These are phyloP conservation scores for Lachnum nothofagi DNA, from an alignment of 2,329 filamentous ascomycete genomes.

Conservation along the genomic window DNA sequence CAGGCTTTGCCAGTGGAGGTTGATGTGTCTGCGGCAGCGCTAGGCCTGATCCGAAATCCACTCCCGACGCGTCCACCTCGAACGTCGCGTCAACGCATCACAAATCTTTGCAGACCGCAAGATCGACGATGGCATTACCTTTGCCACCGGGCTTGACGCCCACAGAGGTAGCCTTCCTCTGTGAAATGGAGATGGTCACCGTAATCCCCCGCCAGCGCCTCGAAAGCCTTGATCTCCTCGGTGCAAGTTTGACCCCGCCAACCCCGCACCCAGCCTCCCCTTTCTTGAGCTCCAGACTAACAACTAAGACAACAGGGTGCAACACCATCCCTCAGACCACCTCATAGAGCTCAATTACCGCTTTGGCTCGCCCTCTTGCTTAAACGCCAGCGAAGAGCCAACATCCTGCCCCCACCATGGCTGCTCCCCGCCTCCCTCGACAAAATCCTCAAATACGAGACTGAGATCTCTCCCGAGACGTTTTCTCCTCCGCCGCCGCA, in stretches of 20 bases:
- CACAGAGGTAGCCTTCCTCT: slow-evolving; percentile 85
- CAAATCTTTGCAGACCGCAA: slow-evolving; percentile 1
- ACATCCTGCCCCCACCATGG: slow-evolving; percentile 89
- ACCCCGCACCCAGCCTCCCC: slow-evolving; percentile 1
- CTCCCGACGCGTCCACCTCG: slow-evolving; percentile 21
- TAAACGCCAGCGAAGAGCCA: slow-evolving; percentile 88
- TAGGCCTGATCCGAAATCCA: neutral
- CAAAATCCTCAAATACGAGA: slow-evolving; percentile 76
- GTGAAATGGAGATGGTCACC: slow-evolving; percentile 95
- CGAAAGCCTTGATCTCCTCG: slow-evolving; percentile 76
- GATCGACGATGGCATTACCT: slow-evolving; percentile 30
- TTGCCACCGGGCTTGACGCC: slow-evolving; percentile 59
- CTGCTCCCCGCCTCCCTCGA: slow-evolving; percentile 70
- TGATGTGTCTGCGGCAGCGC: neutral
- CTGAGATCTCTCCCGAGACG: slow-evolving; percentile 60
- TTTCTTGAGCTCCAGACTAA: slow-evolving; percentile 50
- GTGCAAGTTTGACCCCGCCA: slow-evolving; percentile 57
- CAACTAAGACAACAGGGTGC: slow-evolving; percentile 54
- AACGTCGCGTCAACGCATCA: slow-evolving; percentile 13
- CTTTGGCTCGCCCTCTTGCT: slow-evolving; percentile 94
- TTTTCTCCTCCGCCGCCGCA: slow-evolving; percentile 75
- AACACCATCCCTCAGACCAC: slow-evolving; percentile 71
- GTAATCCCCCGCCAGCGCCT: slow-evolving; percentile 87
- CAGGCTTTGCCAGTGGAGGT: too few species aligned
- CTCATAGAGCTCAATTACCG: slow-evolving; percentile 71